Percentiles rank a stretch among this genome's conserved stretches.
Conservation (phyloP, 441 rosid genomes). For the Adansonia gregorii region DNA sequence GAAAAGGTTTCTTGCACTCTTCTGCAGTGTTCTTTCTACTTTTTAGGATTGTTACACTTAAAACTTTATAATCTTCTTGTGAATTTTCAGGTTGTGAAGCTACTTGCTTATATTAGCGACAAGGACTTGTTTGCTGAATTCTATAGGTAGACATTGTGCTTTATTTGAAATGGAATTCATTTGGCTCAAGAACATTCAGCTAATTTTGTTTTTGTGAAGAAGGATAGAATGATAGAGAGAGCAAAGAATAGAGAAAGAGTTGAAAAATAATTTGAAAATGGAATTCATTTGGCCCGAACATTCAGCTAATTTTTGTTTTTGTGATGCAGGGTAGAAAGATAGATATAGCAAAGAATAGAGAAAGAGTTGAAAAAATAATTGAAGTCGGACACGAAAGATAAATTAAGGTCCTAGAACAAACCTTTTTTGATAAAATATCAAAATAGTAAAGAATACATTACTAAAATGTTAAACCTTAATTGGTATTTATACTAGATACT, state of each 20-base stretch:
- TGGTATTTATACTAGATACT: no score
- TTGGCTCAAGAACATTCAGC: constrained; percentile 9
- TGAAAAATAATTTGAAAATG: background rate
- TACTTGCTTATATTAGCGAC: constrained; percentile 55
- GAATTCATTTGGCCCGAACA: constrained; percentile 10
- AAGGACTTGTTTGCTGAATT: constrained; percentile 56
- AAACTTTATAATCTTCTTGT: background rate
- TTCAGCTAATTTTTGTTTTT: background rate
- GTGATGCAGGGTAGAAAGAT: background rate
- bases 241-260: no score
- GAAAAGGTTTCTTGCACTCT: constrained; percentile 45
- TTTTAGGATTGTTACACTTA: background rate
- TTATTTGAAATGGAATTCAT: background rate
- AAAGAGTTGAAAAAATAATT: no score
- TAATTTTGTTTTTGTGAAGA: constrained; percentile 1
- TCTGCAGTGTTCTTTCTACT: background rate
- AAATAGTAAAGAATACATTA: no score
- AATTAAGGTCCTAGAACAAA: no score
- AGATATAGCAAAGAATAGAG: no score
- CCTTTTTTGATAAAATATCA: no score
- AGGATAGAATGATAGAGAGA: no score
- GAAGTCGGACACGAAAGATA: no score
- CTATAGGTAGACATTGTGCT: constrained; percentile 42
- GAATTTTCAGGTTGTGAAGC: constrained; percentile 45
- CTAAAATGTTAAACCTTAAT: no score